Evolutionary conservation across 495 filamentous ascomycete genomes (phyloP).

Genomic region (Lepidopterella palustris): DNA sequence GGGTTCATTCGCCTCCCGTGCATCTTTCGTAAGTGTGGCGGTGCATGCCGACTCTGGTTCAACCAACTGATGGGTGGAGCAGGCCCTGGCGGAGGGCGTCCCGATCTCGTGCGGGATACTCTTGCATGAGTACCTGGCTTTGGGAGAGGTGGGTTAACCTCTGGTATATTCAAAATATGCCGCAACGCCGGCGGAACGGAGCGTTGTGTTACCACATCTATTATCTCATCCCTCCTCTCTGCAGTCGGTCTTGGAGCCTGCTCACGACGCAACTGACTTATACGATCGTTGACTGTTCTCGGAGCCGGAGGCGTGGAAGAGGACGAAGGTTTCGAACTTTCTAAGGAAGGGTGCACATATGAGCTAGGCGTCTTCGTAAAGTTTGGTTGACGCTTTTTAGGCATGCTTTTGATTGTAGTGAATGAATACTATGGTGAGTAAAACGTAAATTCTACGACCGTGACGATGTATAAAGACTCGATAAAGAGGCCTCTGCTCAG

Average conservation of each 20-base stretch:
- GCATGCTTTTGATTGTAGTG: constrained; percentile 22
- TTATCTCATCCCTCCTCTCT: constrained; percentile 30
- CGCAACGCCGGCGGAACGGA: constrained; percentile 51
- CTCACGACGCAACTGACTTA: constrained; percentile 34
- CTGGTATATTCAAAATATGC: constrained; percentile 61
- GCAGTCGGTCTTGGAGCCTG: constrained; percentile 30
- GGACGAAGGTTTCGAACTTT: constrained; percentile 9
- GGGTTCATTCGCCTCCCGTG: constrained; percentile 1
- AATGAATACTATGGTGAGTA: not conserved
- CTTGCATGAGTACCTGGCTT: constrained; percentile 45
- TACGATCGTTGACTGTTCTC: constrained; percentile 37
- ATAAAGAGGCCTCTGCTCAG: not conserved
- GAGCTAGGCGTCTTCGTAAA: constrained; percentile 27
- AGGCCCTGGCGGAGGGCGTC: constrained; percentile 56
- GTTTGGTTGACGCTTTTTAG: constrained; percentile 33
- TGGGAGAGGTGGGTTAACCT: constrained; percentile 60
- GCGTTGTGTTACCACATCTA: constrained; percentile 30
- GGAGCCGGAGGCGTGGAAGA: constrained; percentile 4
- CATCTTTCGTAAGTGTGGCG: constrained; percentile 17
- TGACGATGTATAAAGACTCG: no score
- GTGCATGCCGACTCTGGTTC: constrained; percentile 13
- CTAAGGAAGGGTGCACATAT: constrained; percentile 28
- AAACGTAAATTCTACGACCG: not conserved
- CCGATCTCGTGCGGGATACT: constrained; percentile 28
- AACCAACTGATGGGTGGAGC: constrained; percentile 66